These are phyloP conservation scores for Chaetomiaceae sp. DNA, from an alignment of 2,329 filamentous ascomycete genomes.

Conservation along the genomic window DNA sequence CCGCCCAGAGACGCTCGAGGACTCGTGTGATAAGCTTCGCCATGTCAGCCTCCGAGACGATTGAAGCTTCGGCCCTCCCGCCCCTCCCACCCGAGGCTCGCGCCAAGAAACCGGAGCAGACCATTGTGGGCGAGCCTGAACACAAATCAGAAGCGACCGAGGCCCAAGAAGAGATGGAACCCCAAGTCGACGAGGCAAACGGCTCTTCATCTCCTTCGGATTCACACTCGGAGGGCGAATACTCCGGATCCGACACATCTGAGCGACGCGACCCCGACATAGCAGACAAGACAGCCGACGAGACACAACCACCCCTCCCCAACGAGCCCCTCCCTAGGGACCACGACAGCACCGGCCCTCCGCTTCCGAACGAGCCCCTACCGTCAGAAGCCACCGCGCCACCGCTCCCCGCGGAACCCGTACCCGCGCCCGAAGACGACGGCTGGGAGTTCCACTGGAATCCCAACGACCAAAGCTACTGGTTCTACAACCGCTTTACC, in stretches of 20 bases:
- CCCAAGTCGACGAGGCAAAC: background rate
- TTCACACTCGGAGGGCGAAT: slow-evolving; percentile 14
- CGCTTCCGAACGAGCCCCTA: slow-evolving; percentile 25
- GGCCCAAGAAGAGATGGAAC: background rate
- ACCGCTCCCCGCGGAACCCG: slow-evolving; percentile 41
- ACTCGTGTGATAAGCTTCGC: background rate
- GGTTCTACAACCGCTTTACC: slow-evolving; percentile 81
- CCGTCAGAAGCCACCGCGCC: slow-evolving; percentile 28
- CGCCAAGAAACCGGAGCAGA: background rate
- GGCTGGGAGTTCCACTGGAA: slow-evolving; percentile 86
- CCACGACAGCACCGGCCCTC: slow-evolving; percentile 11
- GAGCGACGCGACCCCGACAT: background rate
- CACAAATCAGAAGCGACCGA: background rate
- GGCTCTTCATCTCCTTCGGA: slow-evolving; percentile 1
- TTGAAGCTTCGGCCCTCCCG: slow-evolving; percentile 1
- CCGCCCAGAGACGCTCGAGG: background rate
- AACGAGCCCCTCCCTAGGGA: slow-evolving; percentile 13
- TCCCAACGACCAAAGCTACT: slow-evolving; percentile 61
- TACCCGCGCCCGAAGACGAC: slow-evolving; percentile 53
- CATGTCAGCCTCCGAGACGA: slow-evolving; percentile 5
- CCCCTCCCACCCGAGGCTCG: background rate
- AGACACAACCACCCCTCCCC: slow-evolving; percentile 10
- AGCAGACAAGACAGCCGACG: background rate
- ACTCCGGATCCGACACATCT: slow-evolving; percentile 9
- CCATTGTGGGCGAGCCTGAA: background rate